These are phyloP conservation scores for Colletotrichum nymphaeae DNA, from an alignment of 2,329 filamentous ascomycete species.

Conservation along the genomic window DNA sequence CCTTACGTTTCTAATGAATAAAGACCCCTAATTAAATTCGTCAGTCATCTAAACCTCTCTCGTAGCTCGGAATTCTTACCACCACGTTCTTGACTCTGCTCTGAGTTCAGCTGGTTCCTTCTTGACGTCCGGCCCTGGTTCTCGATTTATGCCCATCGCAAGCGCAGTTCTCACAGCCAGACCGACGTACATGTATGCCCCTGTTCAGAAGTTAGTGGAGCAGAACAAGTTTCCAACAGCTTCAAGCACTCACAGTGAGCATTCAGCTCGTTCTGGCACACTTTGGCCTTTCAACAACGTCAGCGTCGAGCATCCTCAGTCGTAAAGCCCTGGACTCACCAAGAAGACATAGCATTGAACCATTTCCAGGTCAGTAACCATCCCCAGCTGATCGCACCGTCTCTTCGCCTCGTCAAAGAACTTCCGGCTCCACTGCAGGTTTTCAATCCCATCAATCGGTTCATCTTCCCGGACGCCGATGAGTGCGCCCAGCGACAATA, in stretches of 20 bases:
- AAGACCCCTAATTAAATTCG: constrained; percentile 47
- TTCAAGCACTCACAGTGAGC: constrained; percentile 51
- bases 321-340: constrained; percentile 38
- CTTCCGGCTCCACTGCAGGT: constrained; percentile 58
- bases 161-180: constrained; percentile 58
- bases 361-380: constrained; percentile 58
- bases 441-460: constrained; percentile 53
- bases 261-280: constrained; percentile 61
- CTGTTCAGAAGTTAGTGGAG: constrained; percentile 23
- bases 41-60: not conserved
- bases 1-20: constrained; percentile 57
- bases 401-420: constrained; percentile 55
- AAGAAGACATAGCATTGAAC: constrained; percentile 60
- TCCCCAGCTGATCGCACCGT: constrained; percentile 51
- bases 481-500: constrained; percentile 58
- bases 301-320: not conserved
- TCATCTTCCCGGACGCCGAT: constrained; percentile 56
- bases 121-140: constrained; percentile 45
- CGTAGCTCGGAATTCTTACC: constrained; percentile 43
- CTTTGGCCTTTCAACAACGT: constrained; percentile 47
- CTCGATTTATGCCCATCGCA: constrained; percentile 59
- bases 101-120: constrained; percentile 45
- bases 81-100: constrained; percentile 58
- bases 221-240: too few species aligned
- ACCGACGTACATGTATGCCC: constrained; percentile 60